Evolutionary conservation across 805 yeast species (phyloP).

Genomic region (Schizosaccharomyces pombe): DNA sequence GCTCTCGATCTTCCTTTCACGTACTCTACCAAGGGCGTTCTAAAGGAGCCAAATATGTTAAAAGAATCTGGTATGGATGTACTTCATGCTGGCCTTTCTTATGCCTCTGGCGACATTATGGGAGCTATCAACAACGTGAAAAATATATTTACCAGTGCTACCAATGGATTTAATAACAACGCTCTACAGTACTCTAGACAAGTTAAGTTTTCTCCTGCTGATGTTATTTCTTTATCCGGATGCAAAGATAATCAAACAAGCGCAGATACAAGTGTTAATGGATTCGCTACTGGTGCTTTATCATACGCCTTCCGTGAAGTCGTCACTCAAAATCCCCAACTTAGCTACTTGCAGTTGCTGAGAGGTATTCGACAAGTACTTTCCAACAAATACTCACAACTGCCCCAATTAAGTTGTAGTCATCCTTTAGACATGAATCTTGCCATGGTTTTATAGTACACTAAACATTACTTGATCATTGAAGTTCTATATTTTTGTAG

Average conservation of each 20-base stretch:
- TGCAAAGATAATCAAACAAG: conserved; percentile 68
- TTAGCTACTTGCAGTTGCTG: conserved; percentile 42
- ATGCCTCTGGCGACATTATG: conserved; percentile 36
- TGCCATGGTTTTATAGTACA: background rate
- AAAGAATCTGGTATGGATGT: conserved; percentile 54
- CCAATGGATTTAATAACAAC: conserved; percentile 13
- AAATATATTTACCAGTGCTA: conserved; percentile 7
- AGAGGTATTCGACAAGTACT: conserved; percentile 47
- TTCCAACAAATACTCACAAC: conserved; percentile 45
- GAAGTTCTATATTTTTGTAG: background rate
- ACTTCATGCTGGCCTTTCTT: conserved; percentile 32
- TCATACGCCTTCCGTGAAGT: conserved; percentile 54
- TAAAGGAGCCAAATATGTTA: conserved; percentile 59
- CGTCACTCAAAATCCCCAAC: conserved; percentile 34
- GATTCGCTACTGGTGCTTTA: conserved; percentile 63
- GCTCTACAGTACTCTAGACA: conserved; percentile 24
- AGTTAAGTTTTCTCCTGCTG: conserved; percentile 49
- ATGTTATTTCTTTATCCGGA: conserved; percentile 52
- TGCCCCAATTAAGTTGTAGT: conserved; percentile 36
- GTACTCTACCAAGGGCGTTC: conserved; percentile 61
- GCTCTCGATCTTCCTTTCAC: conserved; percentile 58
- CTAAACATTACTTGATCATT: background rate
- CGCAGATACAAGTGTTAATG: conserved; percentile 58
- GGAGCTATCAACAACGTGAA: conserved; percentile 22
- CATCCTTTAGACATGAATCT: conserved; percentile 54